Evolutionary conservation across 352 stramenopile genomes (phyloP).

Genomic region (Phytophthora aleatoria): DNA sequence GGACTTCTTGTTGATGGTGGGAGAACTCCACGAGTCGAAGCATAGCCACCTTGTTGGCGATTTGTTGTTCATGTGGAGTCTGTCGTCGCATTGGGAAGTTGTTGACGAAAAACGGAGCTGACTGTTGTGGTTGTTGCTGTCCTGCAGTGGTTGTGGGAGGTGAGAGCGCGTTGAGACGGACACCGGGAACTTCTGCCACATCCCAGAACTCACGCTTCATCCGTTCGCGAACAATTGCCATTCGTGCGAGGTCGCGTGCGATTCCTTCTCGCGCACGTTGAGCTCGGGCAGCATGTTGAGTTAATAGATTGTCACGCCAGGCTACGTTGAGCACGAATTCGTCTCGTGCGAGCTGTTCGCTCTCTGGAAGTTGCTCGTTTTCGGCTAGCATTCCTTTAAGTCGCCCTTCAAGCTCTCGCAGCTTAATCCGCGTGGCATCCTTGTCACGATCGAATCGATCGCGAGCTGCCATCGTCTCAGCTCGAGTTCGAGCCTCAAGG

Average conservation of each 20-base stretch:
- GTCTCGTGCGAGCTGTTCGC: slow-evolving; percentile 74
- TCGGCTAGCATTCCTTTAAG: slow-evolving; percentile 73
- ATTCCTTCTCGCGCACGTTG: slow-evolving; percentile 74
- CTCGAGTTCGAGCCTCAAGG: slow-evolving; percentile 41
- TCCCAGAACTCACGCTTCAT: slow-evolving; percentile 94
- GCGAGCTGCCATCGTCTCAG: slow-evolving; percentile 43
- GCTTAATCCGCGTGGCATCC: slow-evolving; percentile 59
- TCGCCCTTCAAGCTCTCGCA: slow-evolving; percentile 69
- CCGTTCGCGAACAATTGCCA: slow-evolving; percentile 78
- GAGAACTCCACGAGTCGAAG: slow-evolving; percentile 70
- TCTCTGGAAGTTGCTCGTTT: slow-evolving; percentile 70
- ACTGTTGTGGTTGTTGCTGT: slow-evolving; percentile 7
- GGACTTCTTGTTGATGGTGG: slow-evolving; percentile 60
- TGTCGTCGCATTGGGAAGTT: slow-evolving; percentile 85
- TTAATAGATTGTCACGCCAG: slow-evolving; percentile 62
- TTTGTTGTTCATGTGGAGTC: slow-evolving; percentile 49
- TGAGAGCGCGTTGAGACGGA: slow-evolving; percentile 62
- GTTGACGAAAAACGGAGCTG: slow-evolving; percentile 52
- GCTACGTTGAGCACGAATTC: slow-evolving; percentile 92
- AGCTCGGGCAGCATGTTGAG: slow-evolving; percentile 56
- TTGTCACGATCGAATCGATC: slow-evolving; percentile 73
- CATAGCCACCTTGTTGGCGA: slow-evolving; percentile 58
- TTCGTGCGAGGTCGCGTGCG: slow-evolving; percentile 68
- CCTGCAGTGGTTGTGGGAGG: slow-evolving; percentile 3
- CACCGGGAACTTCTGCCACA: slow-evolving; percentile 66